These are phyloP conservation scores for Colletotrichum sansevieriae DNA, from an alignment of 2,329 filamentous ascomycete species.

Conservation along the genomic window DNA sequence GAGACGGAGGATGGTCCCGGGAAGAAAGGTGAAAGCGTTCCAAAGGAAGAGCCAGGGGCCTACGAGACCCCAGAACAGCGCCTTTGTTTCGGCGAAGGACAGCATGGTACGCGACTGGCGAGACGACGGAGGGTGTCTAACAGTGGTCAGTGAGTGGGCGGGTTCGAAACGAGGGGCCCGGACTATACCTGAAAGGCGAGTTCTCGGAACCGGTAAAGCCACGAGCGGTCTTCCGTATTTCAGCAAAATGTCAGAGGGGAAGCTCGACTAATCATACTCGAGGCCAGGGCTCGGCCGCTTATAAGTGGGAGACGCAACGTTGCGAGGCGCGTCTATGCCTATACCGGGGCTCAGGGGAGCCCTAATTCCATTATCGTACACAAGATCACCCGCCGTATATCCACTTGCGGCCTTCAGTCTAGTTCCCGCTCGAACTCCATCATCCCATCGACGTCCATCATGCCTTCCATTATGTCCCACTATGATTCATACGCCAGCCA, in stretches of 20 bases:
- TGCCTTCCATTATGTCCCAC: no score
- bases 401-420: background rate
- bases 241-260: background rate
- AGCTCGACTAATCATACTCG: background rate
- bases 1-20: constrained; percentile 61
- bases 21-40: constrained; percentile 62
- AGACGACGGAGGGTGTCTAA: background rate
- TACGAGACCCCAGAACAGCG: constrained; percentile 52
- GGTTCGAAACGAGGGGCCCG: no score
- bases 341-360: constrained; percentile 5
- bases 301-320: constrained; percentile 30
- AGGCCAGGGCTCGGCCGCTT: constrained; percentile 2
- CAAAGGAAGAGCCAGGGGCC: constrained; percentile 67
- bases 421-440: background rate
- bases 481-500: no score
- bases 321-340: constrained; percentile 16
- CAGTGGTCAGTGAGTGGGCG: no score
- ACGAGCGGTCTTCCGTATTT: no score
- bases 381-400: background rate
- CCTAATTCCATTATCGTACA: constrained; percentile 34
- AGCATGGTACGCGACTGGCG: constrained; percentile 43
- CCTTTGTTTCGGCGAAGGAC: constrained; percentile 39
- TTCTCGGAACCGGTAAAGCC: background rate
- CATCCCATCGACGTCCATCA: background rate
- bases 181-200: no score